phyloP scores from a whole-genome alignment of 2,329 filamentous ascomycete species.

The Pseudonectria buxi region DNA sequence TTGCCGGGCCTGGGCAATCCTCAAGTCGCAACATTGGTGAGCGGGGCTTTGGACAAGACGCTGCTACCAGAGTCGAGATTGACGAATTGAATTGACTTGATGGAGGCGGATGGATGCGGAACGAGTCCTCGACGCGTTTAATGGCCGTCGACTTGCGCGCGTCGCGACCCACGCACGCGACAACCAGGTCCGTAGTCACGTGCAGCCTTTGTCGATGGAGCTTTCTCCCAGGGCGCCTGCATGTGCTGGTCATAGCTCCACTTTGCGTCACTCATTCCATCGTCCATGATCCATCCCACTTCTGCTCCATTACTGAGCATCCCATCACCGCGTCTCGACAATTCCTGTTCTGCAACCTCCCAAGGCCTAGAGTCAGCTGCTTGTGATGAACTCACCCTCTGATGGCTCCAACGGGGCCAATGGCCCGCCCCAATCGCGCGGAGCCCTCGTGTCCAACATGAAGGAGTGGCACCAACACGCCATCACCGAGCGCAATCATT shows the following conservation, averaged over 20 bases:
- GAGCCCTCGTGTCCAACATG: conserved; percentile 22
- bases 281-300: not conserved
- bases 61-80: conserved; percentile 5
- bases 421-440: conserved; percentile 4
- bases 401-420: conserved; percentile 19
- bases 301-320: conserved; percentile 11
- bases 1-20: conserved; percentile 12
- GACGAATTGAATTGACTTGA: too few relatives aligned
- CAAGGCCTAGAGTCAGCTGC: not conserved
- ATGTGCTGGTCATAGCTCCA: conserved; percentile 1
- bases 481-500: conserved; percentile 22
- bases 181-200: conserved; percentile 3
- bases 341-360: not conserved
- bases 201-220: conserved; percentile 26
- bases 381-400: conserved; percentile 14
- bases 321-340: conserved; percentile 4
- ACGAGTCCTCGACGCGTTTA: conserved; percentile 18
- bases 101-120: too few relatives aligned
- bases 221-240: conserved; percentile 9
- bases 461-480: conserved; percentile 27
- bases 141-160: conserved; percentile 13
- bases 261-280: conserved; percentile 9
- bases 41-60: too few relatives aligned
- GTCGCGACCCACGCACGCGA: conserved; percentile 15
- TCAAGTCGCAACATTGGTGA: conserved; percentile 5